Base-by-base conservation (phyloP, 371 early-diverging fungal genomes). In the Rhizoclosmatium hyalinum region DNA sequence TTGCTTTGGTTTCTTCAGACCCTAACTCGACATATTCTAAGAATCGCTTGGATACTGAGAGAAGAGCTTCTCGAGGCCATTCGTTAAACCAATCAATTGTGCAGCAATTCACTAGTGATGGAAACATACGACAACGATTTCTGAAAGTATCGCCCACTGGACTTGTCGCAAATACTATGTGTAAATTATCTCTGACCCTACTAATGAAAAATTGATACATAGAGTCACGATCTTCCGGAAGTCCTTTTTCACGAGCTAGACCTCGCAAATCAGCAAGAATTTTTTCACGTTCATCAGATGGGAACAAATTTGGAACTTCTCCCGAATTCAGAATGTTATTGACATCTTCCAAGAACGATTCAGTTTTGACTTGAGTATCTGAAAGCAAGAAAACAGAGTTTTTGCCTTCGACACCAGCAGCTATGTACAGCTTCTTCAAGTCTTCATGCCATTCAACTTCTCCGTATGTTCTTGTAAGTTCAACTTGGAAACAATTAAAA, bases 1-100 rank as follows among this genome's bases (percentile, higher is more conserved):
- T 82, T 24, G 80, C 77, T 54, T 74, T 73, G 76, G 77, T 77
- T 44, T 83, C 83, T 54, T 78, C 78, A 2, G 80, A 78, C 8
- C 85, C 85, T 12, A 84, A 68, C 58, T 84, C 85, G 8, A 82
- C 82, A 74, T 75, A 83, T 69, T 83, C 82, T 32, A 84, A 75
- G 73, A 84, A 84, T 65, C 81, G 42, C 61, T 68, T 71, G 14
- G 85, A 84, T 6, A 84, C 85, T 14, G 85, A 84, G 0, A 83
- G 72, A 17, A 84, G 77, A 4, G 84, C 85, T 53, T 84, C 85
- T n/a, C 73, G 47, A 19, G 85, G 85, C 85, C 85, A 85, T 66
- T 83, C 85, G 72, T 85, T 81, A 65, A 85, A 84, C 84, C 85
- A 85, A 67, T 83, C 85, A 39, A 85, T 85, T 3, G 85, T 85